Evolutionary conservation across 441 rosid genomes (phyloP), one percentile per base, ranked within the genome.

Genomic region (Euphorbia schlechtendalii): DNA sequence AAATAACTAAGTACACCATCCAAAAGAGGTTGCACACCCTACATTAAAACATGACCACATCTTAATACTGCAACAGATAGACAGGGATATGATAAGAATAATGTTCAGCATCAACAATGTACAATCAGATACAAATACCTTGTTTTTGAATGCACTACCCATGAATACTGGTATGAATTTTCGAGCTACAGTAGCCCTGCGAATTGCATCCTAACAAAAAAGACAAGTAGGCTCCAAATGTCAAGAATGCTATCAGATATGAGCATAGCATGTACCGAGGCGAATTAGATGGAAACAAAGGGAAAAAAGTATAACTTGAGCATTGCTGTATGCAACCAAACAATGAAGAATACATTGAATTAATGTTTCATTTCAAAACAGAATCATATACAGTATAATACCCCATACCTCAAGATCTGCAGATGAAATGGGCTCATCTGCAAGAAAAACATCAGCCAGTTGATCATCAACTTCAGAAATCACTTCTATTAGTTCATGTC

Each of bases 141-240:
- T 94, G 78, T 94, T 94, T 76, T 91, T 94, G 82, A 94, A 91
- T 25, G 98, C 99, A 75, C 98, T 91, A 6, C 99, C 99, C 98
- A 95, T 95, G 78, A 91, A 95, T 63, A 95, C 96, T 55, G 97
- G 99, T 34, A 95, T 81, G 75, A 95, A 91, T 74, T 86, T 91
- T 55, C 72, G 83, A 18, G 92, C 96, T 56, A 87, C 52, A 27
- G 99, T 94, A 72, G 96, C 96, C 78, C 99, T 82, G 61, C 92
- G 96, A 75, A 95, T 77, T 64, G 97, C 99, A 74, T 80, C 96
- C 98, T 95, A 76, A 78, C 73, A 62, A 54, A 63, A 63, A 56
- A 53, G 51, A 65, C 10, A 7, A 66, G 40, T 11, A 68, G 62
- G 67, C 15, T 25, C 38, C 36, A 56, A 61, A 69, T 27, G 65